Evolutionary conservation across 202 grass and related monocot species (phyloP).

Genomic region (Hordeum pubiflorum): DNA sequence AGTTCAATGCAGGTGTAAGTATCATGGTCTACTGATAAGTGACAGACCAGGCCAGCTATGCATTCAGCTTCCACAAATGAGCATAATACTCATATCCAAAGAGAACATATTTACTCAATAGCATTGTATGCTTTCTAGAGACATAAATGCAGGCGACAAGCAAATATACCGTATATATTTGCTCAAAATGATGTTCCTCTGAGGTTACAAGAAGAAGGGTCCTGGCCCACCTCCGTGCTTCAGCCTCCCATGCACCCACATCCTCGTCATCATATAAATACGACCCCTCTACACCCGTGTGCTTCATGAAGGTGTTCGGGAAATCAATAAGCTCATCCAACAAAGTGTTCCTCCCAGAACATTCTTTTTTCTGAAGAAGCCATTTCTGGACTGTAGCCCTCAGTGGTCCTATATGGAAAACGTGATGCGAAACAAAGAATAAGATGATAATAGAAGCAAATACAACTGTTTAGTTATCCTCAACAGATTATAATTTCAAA

Average conservation of each 20-base stretch:
- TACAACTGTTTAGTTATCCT: not conserved
- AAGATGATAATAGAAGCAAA: not conserved
- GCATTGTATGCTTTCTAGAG: not conserved
- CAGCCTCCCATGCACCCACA: slow-evolving; percentile 72
- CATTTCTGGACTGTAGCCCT: slow-evolving; percentile 64
- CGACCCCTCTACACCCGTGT: slow-evolving; percentile 25
- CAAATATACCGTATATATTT: slow-evolving; percentile 58
- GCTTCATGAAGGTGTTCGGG: slow-evolving; percentile 56
- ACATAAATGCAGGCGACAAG: slow-evolving; percentile 16
- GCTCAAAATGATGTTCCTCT: slow-evolving; percentile 52
- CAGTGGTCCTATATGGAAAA: slow-evolving; percentile 51
- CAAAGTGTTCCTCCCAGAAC: slow-evolving; percentile 36
- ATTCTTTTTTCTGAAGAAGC: slow-evolving; percentile 50
- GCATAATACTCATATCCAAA: slow-evolving; percentile 4
- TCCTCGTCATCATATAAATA: slow-evolving; percentile 83
- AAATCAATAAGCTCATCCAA: slow-evolving; percentile 70
- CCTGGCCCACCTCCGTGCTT: slow-evolving; percentile 84
- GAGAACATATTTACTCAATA: not conserved
- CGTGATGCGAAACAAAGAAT: not conserved
- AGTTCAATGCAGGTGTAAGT: not conserved
- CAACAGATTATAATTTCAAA: not conserved
- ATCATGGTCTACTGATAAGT: not conserved
- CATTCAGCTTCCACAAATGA: not conserved
- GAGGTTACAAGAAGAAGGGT: slow-evolving; percentile 67
- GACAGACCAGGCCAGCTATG: not conserved